A percentile compares a stretch with the other conserved stretches of the same genome.
phyloP scores from a whole-genome alignment of 169 alveolate genomes.

The Eimeria necatrix region DNA sequence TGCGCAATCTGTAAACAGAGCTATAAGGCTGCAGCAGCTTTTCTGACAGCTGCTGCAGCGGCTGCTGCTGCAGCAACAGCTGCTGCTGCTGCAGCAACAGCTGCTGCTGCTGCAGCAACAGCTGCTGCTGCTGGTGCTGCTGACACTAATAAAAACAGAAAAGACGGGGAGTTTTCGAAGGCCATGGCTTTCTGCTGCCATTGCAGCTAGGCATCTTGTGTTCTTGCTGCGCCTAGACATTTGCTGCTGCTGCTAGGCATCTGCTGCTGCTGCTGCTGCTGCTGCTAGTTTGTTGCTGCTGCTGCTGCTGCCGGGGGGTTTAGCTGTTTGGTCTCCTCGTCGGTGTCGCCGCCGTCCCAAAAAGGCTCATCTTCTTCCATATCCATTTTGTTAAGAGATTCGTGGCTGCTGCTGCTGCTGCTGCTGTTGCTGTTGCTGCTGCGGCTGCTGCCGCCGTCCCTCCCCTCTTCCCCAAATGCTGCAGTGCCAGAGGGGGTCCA shows the following conservation, averaged over 20 bases:
- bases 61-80: neutral
- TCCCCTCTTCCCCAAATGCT: neutral
- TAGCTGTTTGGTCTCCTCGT: neutral
- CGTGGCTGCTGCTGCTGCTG: slow-evolving; percentile 21
- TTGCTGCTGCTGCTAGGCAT: slow-evolving; percentile 1
- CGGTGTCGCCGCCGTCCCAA: neutral
- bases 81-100: neutral
- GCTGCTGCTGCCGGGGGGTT: neutral
- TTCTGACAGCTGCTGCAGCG: neutral
- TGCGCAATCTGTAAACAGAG: neutral
- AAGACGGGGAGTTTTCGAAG: too few species aligned
- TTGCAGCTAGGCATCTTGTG: neutral
- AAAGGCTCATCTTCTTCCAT: slow-evolving; percentile 16
- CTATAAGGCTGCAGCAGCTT: neutral
- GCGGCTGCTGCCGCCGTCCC: neutral
- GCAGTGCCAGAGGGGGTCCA: neutral
- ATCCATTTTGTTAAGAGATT: neutral
- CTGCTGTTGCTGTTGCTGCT: slow-evolving; percentile 14
- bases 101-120: neutral
- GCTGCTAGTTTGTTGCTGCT: neutral
- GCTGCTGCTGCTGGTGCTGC: neutral
- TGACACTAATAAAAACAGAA: too few species aligned
- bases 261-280: neutral
- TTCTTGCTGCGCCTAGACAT: neutral
- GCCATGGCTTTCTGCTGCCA: too few species aligned